phyloP scores from a whole-genome alignment of 1,284 basidiomycete species.

The Microbotryum saponariae region DNA sequence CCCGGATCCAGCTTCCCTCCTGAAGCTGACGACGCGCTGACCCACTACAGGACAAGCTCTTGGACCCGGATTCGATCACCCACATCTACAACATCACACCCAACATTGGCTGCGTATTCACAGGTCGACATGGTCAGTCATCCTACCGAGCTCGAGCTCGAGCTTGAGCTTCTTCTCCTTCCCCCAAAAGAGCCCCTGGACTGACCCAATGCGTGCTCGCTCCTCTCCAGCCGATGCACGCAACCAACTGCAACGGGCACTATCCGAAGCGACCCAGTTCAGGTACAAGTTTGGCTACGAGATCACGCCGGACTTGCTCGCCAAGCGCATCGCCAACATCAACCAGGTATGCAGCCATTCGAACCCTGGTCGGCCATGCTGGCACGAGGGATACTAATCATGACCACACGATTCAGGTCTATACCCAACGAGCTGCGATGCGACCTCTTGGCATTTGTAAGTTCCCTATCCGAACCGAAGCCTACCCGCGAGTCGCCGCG shows the following conservation, averaged over 20 bases:
- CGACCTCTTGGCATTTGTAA: conserved; percentile 88
- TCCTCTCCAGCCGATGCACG: conserved; percentile 78
- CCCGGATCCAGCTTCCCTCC: neutral
- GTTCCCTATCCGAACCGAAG: conserved; percentile 35
- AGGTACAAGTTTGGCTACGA: conserved; percentile 97
- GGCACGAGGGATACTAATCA: neutral
- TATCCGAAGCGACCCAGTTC: conserved; percentile 86
- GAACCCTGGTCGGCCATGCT: neutral
- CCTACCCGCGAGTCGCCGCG: neutral
- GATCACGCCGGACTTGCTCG: conserved; percentile 90
- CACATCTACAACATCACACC: conserved; percentile 96
- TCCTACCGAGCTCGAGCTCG: neutral
- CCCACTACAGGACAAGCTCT: conserved; percentile 76
- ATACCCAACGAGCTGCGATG: conserved; percentile 71
- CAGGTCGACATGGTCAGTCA: conserved; percentile 75
- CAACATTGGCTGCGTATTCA: conserved; percentile 95
- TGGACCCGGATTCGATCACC: conserved; percentile 89
- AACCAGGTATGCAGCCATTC: conserved; percentile 59
- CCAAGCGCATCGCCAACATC: conserved; percentile 91
- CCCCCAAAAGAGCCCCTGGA: neutral
- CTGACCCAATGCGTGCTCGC: conserved; percentile 6
- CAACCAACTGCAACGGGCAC: conserved; percentile 80
- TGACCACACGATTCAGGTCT: conserved; percentile 9
- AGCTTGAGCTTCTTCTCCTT: neutral
- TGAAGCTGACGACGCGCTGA: neutral